Conservation (phyloP, 495 filamentous ascomycete species). For the Penicillium steckii region DNA sequence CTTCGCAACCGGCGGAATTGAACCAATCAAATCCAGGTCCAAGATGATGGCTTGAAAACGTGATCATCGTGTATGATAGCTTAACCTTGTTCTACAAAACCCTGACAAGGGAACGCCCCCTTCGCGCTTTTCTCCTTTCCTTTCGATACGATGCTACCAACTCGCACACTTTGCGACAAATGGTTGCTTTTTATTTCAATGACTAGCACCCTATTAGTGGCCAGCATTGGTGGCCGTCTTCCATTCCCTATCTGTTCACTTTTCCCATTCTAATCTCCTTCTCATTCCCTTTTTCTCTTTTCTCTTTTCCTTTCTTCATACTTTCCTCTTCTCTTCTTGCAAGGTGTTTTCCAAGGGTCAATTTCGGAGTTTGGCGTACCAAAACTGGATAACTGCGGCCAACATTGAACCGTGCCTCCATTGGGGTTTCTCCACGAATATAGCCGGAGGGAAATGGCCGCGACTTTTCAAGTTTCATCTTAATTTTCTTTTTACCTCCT, state of each 20-base stretch:
- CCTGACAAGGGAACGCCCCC: too few species aligned
- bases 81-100: too few species aligned
- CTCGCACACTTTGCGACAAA: conserved; percentile 7
- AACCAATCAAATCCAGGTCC: conserved; percentile 24
- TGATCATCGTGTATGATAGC: conserved; percentile 25
- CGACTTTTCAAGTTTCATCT: too few species aligned
- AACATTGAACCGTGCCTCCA: not conserved
- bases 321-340: not conserved
- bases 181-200: conserved; percentile 11
- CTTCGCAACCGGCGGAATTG: conserved; percentile 22
- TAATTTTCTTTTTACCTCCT: conserved; percentile 2
- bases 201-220: conserved; percentile 16
- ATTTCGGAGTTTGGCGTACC: conserved; percentile 19
- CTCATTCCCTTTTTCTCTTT: not conserved
- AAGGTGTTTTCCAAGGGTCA: conserved; percentile 9
- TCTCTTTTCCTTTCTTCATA: conserved; percentile 2
- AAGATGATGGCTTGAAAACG: conserved; percentile 15
- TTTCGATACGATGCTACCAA: conserved; percentile 15
- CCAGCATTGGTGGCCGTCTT: conserved; percentile 17
- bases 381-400: conserved; percentile 12
- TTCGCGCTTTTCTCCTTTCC: too few species aligned
- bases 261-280: not conserved
- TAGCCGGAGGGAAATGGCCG: not conserved
- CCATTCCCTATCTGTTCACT: not conserved
- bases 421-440: not conserved